Percentiles rank a stretch among this genome's conserved stretches.
These are phyloP conservation scores for Calonectria multiphialidica DNA, from an alignment of 2,329 filamentous ascomycete species.

Conservation along the genomic window DNA sequence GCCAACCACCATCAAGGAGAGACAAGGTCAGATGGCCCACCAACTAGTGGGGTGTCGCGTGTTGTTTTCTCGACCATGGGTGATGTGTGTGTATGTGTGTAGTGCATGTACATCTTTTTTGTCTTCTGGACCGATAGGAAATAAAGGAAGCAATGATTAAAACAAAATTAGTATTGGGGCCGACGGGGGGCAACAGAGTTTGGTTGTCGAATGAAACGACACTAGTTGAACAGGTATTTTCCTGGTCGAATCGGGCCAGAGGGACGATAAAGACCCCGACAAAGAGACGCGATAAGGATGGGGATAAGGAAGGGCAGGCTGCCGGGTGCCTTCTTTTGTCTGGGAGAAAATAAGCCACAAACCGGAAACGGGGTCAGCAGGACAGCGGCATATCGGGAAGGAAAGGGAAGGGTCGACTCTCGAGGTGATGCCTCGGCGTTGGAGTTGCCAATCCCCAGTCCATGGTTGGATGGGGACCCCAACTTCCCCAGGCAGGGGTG, in stretches of 20 bases:
- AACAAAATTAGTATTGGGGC: background rate
- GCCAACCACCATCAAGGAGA: background rate
- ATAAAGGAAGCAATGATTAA: background rate
- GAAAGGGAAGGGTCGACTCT: background rate
- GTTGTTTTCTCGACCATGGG: background rate
- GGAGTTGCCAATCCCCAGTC: slow-evolving; percentile 3
- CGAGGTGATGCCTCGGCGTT: background rate
- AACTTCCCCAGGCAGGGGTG: background rate
- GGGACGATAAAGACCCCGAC: background rate
- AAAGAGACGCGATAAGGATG: background rate
- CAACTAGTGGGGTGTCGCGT: background rate
- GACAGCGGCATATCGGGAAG: background rate
- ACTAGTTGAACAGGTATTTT: slow-evolving; percentile 8
- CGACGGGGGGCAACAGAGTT: background rate
- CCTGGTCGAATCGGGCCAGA: background rate
- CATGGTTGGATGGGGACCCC: slow-evolving; percentile 5
- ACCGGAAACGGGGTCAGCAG: background rate
- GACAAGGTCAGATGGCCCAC: slow-evolving; percentile 22
- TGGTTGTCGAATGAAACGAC: background rate
- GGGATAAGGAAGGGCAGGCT: background rate
- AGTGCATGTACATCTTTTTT: no score
- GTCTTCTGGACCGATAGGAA: no score
- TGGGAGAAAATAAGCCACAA: background rate
- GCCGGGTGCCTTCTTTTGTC: background rate
- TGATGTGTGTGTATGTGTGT: no score